Evolutionary conservation across 2,329 filamentous ascomycete genomes (phyloP).

Genomic region (Trichoderma atroviride): DNA sequence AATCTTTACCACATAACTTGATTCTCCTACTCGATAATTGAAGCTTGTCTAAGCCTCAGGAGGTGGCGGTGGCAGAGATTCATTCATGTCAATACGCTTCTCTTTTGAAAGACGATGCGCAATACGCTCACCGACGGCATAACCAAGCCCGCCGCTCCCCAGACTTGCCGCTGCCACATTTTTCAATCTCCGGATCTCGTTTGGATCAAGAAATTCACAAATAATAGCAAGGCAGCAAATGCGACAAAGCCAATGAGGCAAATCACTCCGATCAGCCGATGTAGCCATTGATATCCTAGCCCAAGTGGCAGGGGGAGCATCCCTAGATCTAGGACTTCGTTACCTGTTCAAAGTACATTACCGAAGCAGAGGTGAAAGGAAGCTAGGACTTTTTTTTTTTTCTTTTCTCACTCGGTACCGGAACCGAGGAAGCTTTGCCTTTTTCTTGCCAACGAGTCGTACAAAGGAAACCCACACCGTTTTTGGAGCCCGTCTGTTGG

Average conservation of each 20-base stretch:
- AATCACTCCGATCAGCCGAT: conserved; percentile 17
- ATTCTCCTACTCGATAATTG: neutral
- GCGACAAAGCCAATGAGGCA: conserved; percentile 13
- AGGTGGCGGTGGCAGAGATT: conserved; percentile 10
- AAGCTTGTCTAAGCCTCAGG: neutral
- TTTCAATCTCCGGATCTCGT: neutral
- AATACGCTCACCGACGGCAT: conserved; percentile 5
- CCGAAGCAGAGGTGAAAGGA: neutral
- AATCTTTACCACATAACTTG: neutral
- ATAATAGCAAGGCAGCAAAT: neutral
- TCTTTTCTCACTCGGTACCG: neutral
- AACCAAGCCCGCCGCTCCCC: neutral
- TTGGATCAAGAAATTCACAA: neutral
- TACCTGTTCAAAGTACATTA: neutral
- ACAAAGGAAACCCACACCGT: conserved; percentile 1
- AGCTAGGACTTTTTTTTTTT: conserved; percentile 20
- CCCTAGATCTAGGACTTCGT: conserved; percentile 13
- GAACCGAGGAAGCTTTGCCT: neutral
- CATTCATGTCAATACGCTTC: neutral
- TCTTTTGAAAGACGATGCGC: neutral
- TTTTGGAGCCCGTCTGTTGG: neutral
- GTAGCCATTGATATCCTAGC: conserved; percentile 2
- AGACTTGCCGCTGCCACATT: neutral
- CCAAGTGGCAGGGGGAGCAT: neutral
- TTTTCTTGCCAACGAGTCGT: neutral